Evolutionary conservation across 75 land plant genomes (phyloP).

Genomic region (Larix kaempferi): DNA sequence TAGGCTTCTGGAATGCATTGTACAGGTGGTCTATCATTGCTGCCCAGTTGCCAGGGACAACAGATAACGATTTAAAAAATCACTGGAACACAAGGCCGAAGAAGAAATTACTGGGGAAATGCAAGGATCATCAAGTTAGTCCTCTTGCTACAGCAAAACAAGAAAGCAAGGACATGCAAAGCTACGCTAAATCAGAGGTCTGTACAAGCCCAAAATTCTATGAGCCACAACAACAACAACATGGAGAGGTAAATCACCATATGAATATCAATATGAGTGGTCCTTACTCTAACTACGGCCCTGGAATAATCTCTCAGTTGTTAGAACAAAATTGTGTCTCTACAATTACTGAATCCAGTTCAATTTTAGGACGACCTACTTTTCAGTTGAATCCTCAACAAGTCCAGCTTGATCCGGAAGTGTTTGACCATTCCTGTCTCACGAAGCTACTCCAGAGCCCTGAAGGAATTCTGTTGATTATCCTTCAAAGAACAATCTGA

Average conservation of each 20-base stretch:
- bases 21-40: conserved; percentile 1
- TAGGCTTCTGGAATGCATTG: not conserved
- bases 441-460: not conserved
- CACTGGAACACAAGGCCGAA: not conserved
- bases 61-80: conserved; percentile 1
- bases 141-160: not conserved
- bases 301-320: not conserved
- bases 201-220: not conserved
- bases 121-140: not conserved
- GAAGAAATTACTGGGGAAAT: not conserved
- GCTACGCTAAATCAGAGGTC: not conserved
- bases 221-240: not conserved
- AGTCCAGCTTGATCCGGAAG: not conserved
- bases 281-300: not conserved
- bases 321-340: not conserved
- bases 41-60: not conserved
- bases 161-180: not conserved
- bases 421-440: not conserved
- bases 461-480: not conserved
- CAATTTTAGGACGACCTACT: not conserved
- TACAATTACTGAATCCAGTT: not conserved
- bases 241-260: not conserved
- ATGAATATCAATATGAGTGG: not conserved
- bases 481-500: not conserved
- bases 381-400: not conserved